phyloP scores from a whole-genome alignment of 805 yeast genomes.

The Yamadazyma akitaensis region DNA sequence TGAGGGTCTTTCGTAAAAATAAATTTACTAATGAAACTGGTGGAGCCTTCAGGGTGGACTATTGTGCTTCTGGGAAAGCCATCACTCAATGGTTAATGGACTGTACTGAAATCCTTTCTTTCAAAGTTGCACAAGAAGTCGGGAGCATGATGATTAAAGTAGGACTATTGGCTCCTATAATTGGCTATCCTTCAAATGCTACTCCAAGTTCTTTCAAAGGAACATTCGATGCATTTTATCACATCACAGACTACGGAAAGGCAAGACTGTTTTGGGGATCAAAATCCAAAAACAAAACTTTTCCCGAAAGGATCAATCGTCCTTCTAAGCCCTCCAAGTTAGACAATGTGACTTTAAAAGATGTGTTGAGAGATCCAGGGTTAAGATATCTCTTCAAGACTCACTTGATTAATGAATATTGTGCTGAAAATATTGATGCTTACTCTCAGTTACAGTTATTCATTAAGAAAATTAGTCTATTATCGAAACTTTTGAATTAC shows the following conservation, averaged over 20 bases:
- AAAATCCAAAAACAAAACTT: neutral
- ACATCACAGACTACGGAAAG: constrained; percentile 5
- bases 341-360: constrained; percentile 11
- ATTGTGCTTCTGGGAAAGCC: constrained; percentile 70
- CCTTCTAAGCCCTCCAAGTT: neutral
- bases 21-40: constrained; percentile 21
- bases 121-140: constrained; percentile 51
- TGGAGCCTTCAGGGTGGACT: constrained; percentile 19
- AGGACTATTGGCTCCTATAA: constrained; percentile 1
- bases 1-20: constrained; percentile 50
- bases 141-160: constrained; percentile 43
- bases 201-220: neutral
- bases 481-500: constrained; percentile 10
- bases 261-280: constrained; percentile 6
- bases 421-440: constrained; percentile 76
- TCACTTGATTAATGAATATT: constrained; percentile 62
- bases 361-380: constrained; percentile 70
- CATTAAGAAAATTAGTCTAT: constrained; percentile 39
- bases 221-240: constrained; percentile 6
- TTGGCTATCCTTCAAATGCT: constrained; percentile 2
- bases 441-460: constrained; percentile 57
- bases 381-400: constrained; percentile 60
- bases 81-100: constrained; percentile 86
- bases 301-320: neutral
- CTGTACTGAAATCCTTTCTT: constrained; percentile 68